phyloP scores from a whole-genome alignment of 2,329 filamentous ascomycete genomes.

The Sporothrix protearum region DNA sequence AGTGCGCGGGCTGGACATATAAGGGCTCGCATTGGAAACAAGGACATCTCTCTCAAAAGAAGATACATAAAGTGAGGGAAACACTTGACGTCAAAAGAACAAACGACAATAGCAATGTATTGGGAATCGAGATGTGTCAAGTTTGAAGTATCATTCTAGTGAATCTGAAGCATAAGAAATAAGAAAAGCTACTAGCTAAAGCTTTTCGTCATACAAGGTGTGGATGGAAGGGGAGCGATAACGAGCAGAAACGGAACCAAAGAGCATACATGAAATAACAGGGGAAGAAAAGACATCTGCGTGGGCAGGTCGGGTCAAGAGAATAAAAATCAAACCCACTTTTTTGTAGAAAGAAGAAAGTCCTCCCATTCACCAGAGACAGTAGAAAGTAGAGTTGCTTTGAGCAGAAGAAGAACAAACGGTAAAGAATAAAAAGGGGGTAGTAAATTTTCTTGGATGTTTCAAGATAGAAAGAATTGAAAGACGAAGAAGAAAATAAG shows the following conservation, averaged over 20 bases:
- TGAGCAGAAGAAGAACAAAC: neutral
- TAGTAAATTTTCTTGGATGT: neutral
- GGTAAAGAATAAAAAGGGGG: neutral
- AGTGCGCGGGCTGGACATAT: too few species aligned
- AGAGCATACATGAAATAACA: neutral
- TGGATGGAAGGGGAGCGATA: neutral
- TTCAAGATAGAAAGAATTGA: neutral
- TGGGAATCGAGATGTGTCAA: too few species aligned
- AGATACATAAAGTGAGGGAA: too few species aligned
- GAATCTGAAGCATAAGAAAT: neutral
- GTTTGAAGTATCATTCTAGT: neutral
- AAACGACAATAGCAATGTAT: neutral
- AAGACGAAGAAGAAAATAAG: neutral
- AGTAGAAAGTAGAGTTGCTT: neutral
- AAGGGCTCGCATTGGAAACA: too few species aligned
- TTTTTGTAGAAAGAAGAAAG: neutral
- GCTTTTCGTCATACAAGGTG: neutral
- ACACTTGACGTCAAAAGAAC: neutral
- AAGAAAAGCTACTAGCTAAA: too few species aligned
- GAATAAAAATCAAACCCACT: neutral
- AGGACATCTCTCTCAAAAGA: too few species aligned
- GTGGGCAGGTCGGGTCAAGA: neutral
- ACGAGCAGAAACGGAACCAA: neutral
- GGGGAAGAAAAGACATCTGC: neutral
- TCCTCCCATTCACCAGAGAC: neutral